Evolutionary conservation across 2,329 filamentous ascomycete species (phyloP).

Genomic region (Trichocomaceae sp.): DNA sequence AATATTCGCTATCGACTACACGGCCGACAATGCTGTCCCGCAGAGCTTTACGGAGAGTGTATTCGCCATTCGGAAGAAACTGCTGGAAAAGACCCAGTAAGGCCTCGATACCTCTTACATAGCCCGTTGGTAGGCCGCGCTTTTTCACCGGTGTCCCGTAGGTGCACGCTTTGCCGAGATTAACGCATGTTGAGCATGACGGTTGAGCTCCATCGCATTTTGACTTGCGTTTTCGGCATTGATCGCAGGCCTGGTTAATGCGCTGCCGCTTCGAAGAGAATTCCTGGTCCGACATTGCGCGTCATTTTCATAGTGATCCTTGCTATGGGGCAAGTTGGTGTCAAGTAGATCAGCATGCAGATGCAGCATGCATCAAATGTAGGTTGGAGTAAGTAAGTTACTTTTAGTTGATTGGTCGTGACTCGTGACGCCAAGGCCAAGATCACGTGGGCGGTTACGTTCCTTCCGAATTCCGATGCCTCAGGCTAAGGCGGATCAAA

Average conservation of each 20-base stretch:
- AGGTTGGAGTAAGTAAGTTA: no score
- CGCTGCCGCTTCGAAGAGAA: conserved; percentile 50
- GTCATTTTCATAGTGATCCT: conserved; percentile 23
- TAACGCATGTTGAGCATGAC: conserved; percentile 59
- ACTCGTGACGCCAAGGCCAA: no score
- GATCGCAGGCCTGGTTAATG: conserved; percentile 63
- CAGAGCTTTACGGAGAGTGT: conserved; percentile 37
- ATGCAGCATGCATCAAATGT: not conserved
- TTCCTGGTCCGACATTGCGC: conserved; percentile 19
- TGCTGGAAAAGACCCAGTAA: conserved; percentile 45
- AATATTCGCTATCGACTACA: conserved; percentile 46
- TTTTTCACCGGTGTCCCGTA: conserved; percentile 70
- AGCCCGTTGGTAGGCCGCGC: conserved; percentile 71
- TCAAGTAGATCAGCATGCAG: not conserved
- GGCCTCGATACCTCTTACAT: conserved; percentile 66
- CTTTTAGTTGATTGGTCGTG: no score
- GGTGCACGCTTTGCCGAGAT: conserved; percentile 59
- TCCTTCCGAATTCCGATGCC: no score
- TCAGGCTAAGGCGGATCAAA: not conserved
- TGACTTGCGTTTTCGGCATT: conserved; percentile 60
- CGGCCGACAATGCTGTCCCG: conserved; percentile 51
- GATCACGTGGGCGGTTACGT: not conserved
- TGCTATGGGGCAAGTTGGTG: not conserved
- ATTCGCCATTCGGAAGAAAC: conserved; percentile 10
- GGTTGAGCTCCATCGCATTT: conserved; percentile 67